A percentile compares a stretch with the other conserved stretches of the same genome.
phyloP scores from a whole-genome alignment of 2,329 filamentous ascomycete genomes.

The Penicillium sp. region DNA sequence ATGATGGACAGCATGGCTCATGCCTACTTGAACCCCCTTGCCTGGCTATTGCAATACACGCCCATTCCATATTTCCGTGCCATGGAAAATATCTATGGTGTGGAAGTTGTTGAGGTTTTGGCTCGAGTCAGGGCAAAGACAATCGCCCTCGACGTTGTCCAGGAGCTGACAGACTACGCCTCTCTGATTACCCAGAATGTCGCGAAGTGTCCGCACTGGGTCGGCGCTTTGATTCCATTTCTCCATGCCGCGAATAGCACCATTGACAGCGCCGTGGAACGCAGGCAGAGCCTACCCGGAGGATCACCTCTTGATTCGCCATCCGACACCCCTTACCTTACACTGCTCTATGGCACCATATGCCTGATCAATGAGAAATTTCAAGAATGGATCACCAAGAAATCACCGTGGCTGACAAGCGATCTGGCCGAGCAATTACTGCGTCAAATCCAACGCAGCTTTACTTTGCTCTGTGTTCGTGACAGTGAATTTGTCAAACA shows the following conservation, averaged over 20 bases:
- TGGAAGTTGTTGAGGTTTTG: slow-evolving; percentile 29
- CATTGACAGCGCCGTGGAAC: slow-evolving; percentile 32
- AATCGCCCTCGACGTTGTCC: slow-evolving; percentile 24
- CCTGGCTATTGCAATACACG: slow-evolving; percentile 35
- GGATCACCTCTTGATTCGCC: slow-evolving; percentile 21
- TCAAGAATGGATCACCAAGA: slow-evolving; percentile 43
- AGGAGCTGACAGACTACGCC: slow-evolving; percentile 31
- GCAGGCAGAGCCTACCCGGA: slow-evolving; percentile 12
- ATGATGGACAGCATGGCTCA: slow-evolving; percentile 33
- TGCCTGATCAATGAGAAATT: slow-evolving; percentile 37
- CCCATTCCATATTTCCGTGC: slow-evolving; percentile 40
- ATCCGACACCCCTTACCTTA: slow-evolving; percentile 17
- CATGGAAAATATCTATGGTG: slow-evolving; percentile 31
- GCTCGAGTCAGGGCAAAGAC: slow-evolving; percentile 32
- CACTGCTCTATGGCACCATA: slow-evolving; percentile 30
- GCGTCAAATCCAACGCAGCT: slow-evolving; percentile 31
- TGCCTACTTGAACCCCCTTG: slow-evolving; percentile 35
- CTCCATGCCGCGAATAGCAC: slow-evolving; percentile 29
- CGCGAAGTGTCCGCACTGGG: slow-evolving; percentile 30
- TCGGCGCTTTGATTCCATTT: slow-evolving; percentile 21
- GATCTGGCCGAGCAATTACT: slow-evolving; percentile 43
- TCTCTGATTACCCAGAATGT: slow-evolving; percentile 29
- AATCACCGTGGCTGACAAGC: slow-evolving; percentile 42
- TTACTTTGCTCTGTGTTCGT: slow-evolving; percentile 31
- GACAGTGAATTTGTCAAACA: slow-evolving; percentile 33